Evolutionary conservation across 2,329 filamentous ascomycete species (phyloP), one percentile per base, ranked within the genome.

Genomic region (Clarireedia homoeocarpa): DNA sequence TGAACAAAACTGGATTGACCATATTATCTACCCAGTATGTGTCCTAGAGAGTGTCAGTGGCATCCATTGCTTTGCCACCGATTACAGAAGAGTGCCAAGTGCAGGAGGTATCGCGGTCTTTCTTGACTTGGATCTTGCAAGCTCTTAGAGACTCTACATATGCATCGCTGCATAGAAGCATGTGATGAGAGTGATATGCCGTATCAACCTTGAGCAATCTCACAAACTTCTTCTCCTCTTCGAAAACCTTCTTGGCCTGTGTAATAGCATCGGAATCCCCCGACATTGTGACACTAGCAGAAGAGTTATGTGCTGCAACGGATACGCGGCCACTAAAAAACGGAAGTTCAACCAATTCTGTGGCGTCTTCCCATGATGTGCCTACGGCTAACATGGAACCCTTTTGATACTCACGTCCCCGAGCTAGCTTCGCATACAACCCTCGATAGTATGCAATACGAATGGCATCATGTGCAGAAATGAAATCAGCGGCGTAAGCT

Each of bases 1-100:
- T 61, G 57, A 76, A 79, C 3, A 71, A 65, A 14, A 80, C 77
- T 1, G 71, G 56, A 1, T 62, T 61, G 0, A 65, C 55, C 62
- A 80, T 65, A 52, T 80, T 80, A 2, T 68, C 62, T 3, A 42
- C 51, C 64, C 64, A 66, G 30, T 66, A 66, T 7, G 15, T 17
- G 5, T 49, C 59, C 1, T 40, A 44, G 5, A 64, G 51, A 23
- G 50, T 49, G 38, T 58, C 20, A 42, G 5, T 2, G 24, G 30
- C 5, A 12, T 23, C 30, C 50, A 30, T 34, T 23, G 15, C 12
- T 24, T 45, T 4, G 5, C 51, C 56, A 14, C 58, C 58, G 15
- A 40, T 14, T 2, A 61, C 59, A 51, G 57, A 62, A 1, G 61
- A 61, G 1, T 6, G 67, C 67, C 76, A 77, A 75, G 59, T 24